A percentile compares a stretch with the other conserved stretches of the same genome.
Evolutionary conservation across 257 asterid genomes (phyloP).

Genomic region (Ligustrum vulgare): DNA sequence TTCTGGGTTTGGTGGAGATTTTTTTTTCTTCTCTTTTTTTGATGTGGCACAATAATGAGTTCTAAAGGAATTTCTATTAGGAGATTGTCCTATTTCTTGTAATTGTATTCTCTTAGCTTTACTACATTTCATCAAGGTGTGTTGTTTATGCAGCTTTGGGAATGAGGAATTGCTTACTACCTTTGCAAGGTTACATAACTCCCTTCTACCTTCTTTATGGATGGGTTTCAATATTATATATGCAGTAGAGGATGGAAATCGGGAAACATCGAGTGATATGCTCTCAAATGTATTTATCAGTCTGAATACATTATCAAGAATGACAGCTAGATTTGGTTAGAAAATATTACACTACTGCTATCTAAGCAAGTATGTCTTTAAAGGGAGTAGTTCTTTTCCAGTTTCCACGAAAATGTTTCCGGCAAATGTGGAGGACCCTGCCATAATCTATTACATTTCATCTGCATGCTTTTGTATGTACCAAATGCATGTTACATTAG

Average conservation of each 20-base stretch:
- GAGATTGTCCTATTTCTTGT: neutral
- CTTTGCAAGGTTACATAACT: constrained; percentile 76
- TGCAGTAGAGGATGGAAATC: constrained; percentile 35
- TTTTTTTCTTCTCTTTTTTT: neutral
- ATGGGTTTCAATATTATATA: constrained; percentile 55
- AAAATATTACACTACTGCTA: constrained; percentile 64
- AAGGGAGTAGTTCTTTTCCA: constrained; percentile 48
- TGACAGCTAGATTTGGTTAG: constrained; percentile 79
- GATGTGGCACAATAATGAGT: neutral
- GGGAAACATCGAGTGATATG: constrained; percentile 47
- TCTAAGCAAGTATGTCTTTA: constrained; percentile 80
- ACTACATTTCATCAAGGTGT: constrained; percentile 6
- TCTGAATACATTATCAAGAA: constrained; percentile 60
- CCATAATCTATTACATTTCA: constrained; percentile 25
- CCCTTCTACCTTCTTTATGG: constrained; percentile 73
- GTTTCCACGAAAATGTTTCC: constrained; percentile 83
- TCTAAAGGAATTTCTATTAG: constrained; percentile 10
- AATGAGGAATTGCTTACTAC: constrained; percentile 72
- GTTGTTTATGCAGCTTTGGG: constrained; percentile 60
- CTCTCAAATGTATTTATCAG: constrained; percentile 55
- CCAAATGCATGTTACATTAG: no score
- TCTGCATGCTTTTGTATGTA: no score
- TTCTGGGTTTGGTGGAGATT: neutral
- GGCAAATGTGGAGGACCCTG: constrained; percentile 84
- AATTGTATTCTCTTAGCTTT: neutral